These are phyloP conservation scores for Aspergillaceae sp. DNA, from an alignment of 2,329 filamentous ascomycete genomes.

Conservation along the genomic window DNA sequence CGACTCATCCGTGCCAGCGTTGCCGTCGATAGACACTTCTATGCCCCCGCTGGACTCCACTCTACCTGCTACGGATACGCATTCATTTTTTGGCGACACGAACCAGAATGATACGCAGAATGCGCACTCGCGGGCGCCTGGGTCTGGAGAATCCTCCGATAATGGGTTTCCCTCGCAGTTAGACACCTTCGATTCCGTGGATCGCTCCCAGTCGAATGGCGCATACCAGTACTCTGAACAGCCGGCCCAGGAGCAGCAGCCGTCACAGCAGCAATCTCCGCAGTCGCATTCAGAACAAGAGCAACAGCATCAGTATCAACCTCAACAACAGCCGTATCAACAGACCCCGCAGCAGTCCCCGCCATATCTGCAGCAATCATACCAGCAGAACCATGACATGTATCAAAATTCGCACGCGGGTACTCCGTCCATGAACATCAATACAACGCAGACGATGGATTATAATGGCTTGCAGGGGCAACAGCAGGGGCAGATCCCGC, in stretches of 20 bases:
- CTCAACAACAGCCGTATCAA: slow-evolving; percentile 7
- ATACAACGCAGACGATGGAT: slow-evolving; percentile 6
- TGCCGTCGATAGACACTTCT: slow-evolving; percentile 18
- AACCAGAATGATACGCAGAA: neutral
- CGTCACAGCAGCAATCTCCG: slow-evolving; percentile 10
- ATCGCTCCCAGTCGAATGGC: slow-evolving; percentile 17
- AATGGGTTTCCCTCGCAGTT: slow-evolving; percentile 15
- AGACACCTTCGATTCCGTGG: slow-evolving; percentile 25
- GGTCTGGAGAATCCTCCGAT: slow-evolving; percentile 8
- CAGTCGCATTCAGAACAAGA: slow-evolving; percentile 37
- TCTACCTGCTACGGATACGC: slow-evolving; percentile 13
- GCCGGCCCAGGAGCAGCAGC: slow-evolving; percentile 16
- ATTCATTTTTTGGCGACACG: slow-evolving; percentile 1
- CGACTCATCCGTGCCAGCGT: slow-evolving; percentile 22
- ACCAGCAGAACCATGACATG: slow-evolving; percentile 18
- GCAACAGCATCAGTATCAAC: slow-evolving; percentile 6
- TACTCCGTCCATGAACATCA: slow-evolving; percentile 13
- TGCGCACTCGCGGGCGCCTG: neutral
- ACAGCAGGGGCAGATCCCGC: slow-evolving; percentile 26
- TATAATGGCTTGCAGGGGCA: slow-evolving; percentile 16
- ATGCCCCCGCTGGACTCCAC: slow-evolving; percentile 22
- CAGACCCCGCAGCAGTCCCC: slow-evolving; percentile 22
- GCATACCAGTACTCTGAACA: slow-evolving; percentile 10
- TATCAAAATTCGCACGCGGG: slow-evolving; percentile 23
- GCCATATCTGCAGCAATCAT: slow-evolving; percentile 27